Evolutionary conservation across 441 rosid genomes (phyloP).

Genomic region (Euphorbia schlechtendalii): DNA sequence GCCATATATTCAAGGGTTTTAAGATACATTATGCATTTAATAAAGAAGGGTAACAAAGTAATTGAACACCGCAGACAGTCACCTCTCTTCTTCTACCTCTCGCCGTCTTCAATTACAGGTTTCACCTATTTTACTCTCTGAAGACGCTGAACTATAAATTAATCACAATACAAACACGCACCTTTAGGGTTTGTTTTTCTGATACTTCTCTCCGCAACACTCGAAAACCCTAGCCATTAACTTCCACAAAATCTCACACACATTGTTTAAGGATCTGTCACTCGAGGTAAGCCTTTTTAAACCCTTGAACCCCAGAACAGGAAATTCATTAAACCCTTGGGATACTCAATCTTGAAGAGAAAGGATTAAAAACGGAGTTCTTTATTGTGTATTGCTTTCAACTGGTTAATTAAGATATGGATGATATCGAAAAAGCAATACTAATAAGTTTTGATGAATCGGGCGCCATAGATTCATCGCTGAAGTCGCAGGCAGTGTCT

Average conservation of each 20-base stretch:
- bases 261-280: slow-evolving; percentile 18
- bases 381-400: slow-evolving; percentile 8
- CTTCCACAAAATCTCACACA: background rate
- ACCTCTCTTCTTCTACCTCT: background rate
- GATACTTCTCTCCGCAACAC: background rate
- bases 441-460: slow-evolving; percentile 70
- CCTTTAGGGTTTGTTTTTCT: slow-evolving; percentile 17
- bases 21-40: too few relatives aligned
- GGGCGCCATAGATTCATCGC: slow-evolving; percentile 39
- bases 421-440: slow-evolving; percentile 78
- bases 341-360: background rate
- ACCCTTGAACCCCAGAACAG: slow-evolving; percentile 7
- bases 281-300: slow-evolving; percentile 14
- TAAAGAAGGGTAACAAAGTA: too few relatives aligned
- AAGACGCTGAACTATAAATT: slow-evolving; percentile 21
- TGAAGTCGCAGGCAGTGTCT: slow-evolving; percentile 53
- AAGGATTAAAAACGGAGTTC: background rate
- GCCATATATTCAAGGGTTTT: too few relatives aligned
- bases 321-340: background rate
- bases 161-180: slow-evolving; percentile 14
- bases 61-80: too few relatives aligned
- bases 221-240: slow-evolving; percentile 18
- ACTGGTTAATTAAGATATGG: slow-evolving; percentile 37
- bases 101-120: background rate
- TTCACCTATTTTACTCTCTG: background rate